Evolutionary conservation across 164 flowering plant genomes (phyloP).

Genomic region (Macadamia integrifolia): DNA sequence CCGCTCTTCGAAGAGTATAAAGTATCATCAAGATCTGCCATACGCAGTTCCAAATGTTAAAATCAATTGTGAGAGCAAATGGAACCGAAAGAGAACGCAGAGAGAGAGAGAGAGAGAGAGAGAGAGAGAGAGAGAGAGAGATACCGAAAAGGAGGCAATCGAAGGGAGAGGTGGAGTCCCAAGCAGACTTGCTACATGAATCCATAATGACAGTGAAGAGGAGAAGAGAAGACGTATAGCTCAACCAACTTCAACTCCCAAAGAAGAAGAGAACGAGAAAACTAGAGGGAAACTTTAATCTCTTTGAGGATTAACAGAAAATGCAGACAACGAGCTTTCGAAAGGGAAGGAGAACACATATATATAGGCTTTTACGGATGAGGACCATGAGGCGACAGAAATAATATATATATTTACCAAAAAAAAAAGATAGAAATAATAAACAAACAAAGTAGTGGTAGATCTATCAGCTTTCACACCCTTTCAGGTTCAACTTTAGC

Average conservation of each 20-base stretch:
- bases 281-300: too few relatives aligned
- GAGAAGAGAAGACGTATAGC: not conserved
- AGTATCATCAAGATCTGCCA: constrained; percentile 88
- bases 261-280: not conserved
- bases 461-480: too few relatives aligned
- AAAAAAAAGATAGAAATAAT: too few relatives aligned
- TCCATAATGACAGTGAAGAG: constrained; percentile 23
- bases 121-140: not conserved
- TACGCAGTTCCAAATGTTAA: not conserved
- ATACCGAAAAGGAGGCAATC: constrained; percentile 58
- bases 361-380: too few relatives aligned
- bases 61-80: not conserved
- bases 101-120: not conserved
- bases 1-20: constrained; percentile 60
- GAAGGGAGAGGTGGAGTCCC: constrained; percentile 30
- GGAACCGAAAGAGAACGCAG: not conserved
- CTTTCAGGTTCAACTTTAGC: too few relatives aligned
- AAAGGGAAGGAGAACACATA: too few relatives aligned
- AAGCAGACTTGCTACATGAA: constrained; percentile 20
- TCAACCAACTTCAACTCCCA: not conserved
- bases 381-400: too few relatives aligned
- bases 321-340: too few relatives aligned
- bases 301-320: too few relatives aligned
- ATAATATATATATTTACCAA: too few relatives aligned
- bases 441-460: too few relatives aligned